Conservation (phyloP, 495 filamentous ascomycete genomes). For the Aspergillus ostianus region DNA sequence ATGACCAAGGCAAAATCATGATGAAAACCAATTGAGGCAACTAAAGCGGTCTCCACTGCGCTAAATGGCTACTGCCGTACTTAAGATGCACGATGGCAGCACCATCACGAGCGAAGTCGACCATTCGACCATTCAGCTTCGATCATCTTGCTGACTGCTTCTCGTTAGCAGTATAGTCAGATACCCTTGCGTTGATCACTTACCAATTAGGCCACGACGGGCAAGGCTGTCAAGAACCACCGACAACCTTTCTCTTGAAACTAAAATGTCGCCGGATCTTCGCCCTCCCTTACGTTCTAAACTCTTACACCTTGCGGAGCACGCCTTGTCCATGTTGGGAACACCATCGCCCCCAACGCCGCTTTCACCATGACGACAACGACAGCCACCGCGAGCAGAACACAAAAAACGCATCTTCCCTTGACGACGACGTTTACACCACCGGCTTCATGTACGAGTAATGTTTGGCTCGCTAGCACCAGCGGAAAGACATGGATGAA, state of each 20-base stretch:
- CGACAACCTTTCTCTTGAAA: neutral
- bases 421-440: neutral
- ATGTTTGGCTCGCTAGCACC: neutral
- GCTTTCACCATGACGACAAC: neutral
- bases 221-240: neutral
- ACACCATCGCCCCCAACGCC: neutral
- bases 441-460: neutral
- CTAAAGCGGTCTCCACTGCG: neutral
- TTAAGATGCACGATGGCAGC: neutral
- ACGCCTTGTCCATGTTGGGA: neutral
- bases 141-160: neutral
- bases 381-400: neutral
- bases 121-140: neutral
- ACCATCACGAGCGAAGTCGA: neutral
- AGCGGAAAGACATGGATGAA: conserved; percentile 1
- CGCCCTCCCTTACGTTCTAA: neutral
- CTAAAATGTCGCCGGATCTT: too few relatives aligned
- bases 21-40: neutral
- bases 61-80: neutral
- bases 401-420: neutral
- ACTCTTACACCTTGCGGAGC: neutral
- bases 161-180: neutral
- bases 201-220: neutral
- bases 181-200: neutral
- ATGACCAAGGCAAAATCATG: too few relatives aligned